phyloP scores from a whole-genome alignment of 805 yeast genomes.

The Candida multigemmis region DNA sequence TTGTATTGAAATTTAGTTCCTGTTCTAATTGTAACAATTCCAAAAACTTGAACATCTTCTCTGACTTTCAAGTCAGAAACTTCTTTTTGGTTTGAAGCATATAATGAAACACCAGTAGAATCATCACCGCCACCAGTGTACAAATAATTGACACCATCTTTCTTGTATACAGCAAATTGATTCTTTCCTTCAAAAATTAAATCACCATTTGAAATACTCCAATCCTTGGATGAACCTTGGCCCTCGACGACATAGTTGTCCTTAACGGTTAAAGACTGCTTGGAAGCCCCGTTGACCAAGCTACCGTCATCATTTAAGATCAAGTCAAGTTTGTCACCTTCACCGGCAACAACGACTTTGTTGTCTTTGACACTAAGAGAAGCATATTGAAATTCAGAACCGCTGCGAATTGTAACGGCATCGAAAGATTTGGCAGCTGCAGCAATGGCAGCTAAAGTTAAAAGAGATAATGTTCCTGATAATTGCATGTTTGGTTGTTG shows the following conservation, averaged over 20 bases:
- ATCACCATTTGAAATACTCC: constrained; percentile 5
- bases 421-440: constrained; percentile 12
- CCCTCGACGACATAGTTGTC: constrained; percentile 1
- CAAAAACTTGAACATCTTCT: background rate
- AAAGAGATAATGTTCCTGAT: constrained; percentile 7
- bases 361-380: too few species aligned
- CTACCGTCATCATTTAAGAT: constrained; percentile 3
- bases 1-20: constrained; percentile 17
- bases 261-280: constrained; percentile 1
- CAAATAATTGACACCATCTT: background rate
- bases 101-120: background rate
- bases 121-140: background rate
- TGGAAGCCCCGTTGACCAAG: constrained; percentile 6
- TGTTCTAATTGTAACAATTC: background rate
- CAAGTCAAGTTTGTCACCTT: constrained; percentile 6
- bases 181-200: constrained; percentile 1
- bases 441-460: constrained; percentile 14
- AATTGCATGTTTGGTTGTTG: constrained; percentile 2
- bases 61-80: background rate
- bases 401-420: constrained; percentile 14
- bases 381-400: constrained; percentile 14
- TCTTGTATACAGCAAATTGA: constrained; percentile 3
- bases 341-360: too few species aligned
- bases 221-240: constrained; percentile 3
- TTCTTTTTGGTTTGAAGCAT: background rate